Percentiles rank a stretch among this genome's conserved stretches.
phyloP scores from a whole-genome alignment of 139 green algal species.

The Auxenochlorella pyrenoidosa region DNA sequence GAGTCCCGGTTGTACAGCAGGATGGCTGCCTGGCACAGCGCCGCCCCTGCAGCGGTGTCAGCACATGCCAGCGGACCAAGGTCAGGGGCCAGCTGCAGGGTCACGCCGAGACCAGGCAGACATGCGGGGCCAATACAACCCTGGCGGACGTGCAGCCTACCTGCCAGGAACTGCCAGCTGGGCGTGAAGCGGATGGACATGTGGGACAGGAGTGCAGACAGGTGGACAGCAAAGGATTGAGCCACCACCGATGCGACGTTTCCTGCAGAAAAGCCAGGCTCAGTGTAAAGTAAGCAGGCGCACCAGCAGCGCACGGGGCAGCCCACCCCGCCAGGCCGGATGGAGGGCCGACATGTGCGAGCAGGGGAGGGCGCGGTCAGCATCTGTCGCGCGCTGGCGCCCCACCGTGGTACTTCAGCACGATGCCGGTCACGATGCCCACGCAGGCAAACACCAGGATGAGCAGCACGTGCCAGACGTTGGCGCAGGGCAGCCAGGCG shows the following conservation, averaged over 20 bases:
- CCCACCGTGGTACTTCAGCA: conserved; percentile 1
- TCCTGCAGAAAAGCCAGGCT: neutral
- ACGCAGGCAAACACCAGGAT: neutral
- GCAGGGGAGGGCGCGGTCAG: too few relatives aligned
- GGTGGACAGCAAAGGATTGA: neutral
- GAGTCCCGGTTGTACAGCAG: neutral
- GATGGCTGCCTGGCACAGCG: neutral
- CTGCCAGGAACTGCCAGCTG: neutral
- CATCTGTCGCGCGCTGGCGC: too few relatives aligned
- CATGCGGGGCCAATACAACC: too few relatives aligned
- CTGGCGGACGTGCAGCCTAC: neutral
- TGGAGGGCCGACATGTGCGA: too few relatives aligned
- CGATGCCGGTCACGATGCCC: neutral
- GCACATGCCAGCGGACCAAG: neutral
- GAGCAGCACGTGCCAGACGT: neutral
- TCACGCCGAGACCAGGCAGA: too few relatives aligned
- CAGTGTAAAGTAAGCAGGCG: too few relatives aligned
- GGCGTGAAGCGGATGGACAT: neutral
- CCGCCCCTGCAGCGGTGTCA: neutral
- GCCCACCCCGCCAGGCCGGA: too few relatives aligned
- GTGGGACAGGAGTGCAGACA: neutral
- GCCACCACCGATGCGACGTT: neutral
- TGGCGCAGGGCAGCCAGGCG: neutral
- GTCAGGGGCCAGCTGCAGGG: neutral
- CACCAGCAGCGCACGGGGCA: too few relatives aligned